Evolutionary conservation across 176 grass and related monocot species (phyloP).

Genomic region (Ananas comosus): DNA sequence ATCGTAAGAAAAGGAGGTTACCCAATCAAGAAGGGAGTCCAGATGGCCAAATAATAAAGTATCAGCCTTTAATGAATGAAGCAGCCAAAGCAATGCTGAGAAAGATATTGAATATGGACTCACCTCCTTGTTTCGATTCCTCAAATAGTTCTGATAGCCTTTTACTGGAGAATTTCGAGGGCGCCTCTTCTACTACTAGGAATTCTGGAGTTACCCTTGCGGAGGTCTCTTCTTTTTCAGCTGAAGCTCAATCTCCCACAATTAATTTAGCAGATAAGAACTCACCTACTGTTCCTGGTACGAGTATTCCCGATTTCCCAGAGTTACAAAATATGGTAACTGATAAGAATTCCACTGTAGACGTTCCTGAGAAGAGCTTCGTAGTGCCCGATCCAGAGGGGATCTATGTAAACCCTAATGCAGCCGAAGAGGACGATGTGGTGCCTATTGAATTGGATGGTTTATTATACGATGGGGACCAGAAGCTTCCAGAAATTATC

Average conservation of each 20-base stretch:
- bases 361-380: slow-evolving; percentile 37
- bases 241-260: slow-evolving; percentile 37
- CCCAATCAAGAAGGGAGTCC: slow-evolving; percentile 53
- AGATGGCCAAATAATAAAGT: slow-evolving; percentile 93
- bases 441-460: neutral
- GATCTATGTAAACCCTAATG: slow-evolving; percentile 28
- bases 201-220: slow-evolving; percentile 79
- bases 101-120: slow-evolving; percentile 71
- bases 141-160: slow-evolving; percentile 37
- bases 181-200: slow-evolving; percentile 33
- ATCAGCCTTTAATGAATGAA: slow-evolving; percentile 86
- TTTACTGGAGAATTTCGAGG: slow-evolving; percentile 49
- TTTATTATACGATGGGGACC: neutral
- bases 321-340: slow-evolving; percentile 52
- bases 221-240: slow-evolving; percentile 45
- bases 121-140: slow-evolving; percentile 42
- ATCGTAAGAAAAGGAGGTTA: slow-evolving; percentile 70
- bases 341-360: slow-evolving; percentile 12
- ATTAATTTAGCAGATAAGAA: slow-evolving; percentile 22
- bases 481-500: neutral
- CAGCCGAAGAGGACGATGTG: neutral
- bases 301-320: slow-evolving; percentile 34
- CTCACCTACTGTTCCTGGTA: slow-evolving; percentile 22
- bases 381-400: slow-evolving; percentile 49
- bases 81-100: slow-evolving; percentile 87